These are phyloP conservation scores for Neurospora sp. DNA, from an alignment of 495 filamentous ascomycete genomes.

Conservation along the genomic window DNA sequence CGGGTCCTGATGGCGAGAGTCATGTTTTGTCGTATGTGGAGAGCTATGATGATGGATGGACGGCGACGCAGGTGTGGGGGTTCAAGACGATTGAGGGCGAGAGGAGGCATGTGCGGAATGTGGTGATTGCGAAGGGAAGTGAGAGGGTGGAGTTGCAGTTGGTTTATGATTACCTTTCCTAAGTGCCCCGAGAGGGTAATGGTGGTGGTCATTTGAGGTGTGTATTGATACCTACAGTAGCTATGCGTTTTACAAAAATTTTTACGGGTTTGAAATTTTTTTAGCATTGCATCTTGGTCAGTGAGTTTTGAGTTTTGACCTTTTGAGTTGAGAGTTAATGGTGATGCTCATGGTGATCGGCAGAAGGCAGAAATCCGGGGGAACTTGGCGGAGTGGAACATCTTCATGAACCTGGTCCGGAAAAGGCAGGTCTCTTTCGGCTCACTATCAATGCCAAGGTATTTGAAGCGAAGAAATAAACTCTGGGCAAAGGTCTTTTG, in stretches of 20 bases:
- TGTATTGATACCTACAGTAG: neutral
- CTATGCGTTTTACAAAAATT: neutral
- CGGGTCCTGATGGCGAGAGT: constrained; percentile 37
- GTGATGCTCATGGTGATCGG: neutral
- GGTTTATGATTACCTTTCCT: constrained; percentile 56
- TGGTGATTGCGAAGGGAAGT: constrained; percentile 53
- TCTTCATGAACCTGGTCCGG: neutral
- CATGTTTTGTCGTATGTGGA: constrained; percentile 45
- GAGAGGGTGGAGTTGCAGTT: constrained; percentile 54
- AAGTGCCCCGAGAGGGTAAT: neutral
- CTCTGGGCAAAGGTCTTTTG: neutral
- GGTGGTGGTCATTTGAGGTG: neutral
- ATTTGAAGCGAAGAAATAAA: neutral
- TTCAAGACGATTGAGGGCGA: constrained; percentile 42
- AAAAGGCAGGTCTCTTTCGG: neutral
- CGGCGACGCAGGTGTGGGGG: constrained; percentile 47
- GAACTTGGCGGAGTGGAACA: neutral
- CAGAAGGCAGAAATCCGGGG: neutral
- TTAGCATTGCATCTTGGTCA: too few species aligned
- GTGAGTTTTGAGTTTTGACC: too few species aligned
- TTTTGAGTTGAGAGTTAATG: neutral
- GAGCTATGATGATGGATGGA: constrained; percentile 49
- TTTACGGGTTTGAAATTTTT: neutral
- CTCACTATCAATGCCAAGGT: neutral
- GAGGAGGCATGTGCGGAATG: constrained; percentile 57